Conservation (phyloP, 2,329 filamentous ascomycete genomes). For the Dendryphion nanum region DNA sequence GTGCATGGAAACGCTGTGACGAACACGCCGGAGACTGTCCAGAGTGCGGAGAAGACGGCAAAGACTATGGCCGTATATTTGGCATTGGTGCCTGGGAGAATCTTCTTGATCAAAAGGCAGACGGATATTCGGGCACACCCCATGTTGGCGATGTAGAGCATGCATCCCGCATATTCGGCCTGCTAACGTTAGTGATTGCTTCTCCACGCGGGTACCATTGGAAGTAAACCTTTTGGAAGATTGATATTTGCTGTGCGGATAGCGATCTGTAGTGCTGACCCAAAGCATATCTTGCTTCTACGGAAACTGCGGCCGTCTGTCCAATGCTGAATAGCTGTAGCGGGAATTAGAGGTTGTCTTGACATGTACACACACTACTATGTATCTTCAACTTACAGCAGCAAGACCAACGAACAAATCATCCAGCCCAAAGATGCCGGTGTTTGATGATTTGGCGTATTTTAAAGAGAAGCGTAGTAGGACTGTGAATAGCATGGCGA, state of each 20-base stretch:
- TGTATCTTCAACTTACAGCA: constrained; percentile 17
- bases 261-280: constrained; percentile 14
- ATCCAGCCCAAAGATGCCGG: constrained; percentile 15
- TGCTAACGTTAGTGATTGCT: constrained; percentile 9
- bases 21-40: constrained; percentile 23
- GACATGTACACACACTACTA: constrained; percentile 1
- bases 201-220: background rate
- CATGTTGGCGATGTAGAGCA: constrained; percentile 30
- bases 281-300: constrained; percentile 20
- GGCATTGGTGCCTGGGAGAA: constrained; percentile 19
- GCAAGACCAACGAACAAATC: constrained; percentile 26
- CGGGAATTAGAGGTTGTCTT: too few relatives aligned
- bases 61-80: constrained; percentile 17
- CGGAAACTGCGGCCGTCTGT: constrained; percentile 24
- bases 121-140: constrained; percentile 27
- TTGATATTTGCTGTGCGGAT: constrained; percentile 5
- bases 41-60: constrained; percentile 18
- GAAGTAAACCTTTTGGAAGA: constrained; percentile 22
- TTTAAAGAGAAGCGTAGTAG: constrained; percentile 26
- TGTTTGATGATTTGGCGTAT: constrained; percentile 17
- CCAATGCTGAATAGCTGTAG: constrained; percentile 26
- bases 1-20: constrained; percentile 25
- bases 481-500: constrained; percentile 18
- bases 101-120: constrained; percentile 20
- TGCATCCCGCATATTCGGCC: constrained; percentile 23